Evolutionary conservation across 495 filamentous ascomycete genomes (phyloP), one percentile per base, ranked within the genome.

Genomic region (Amphirosellinia nigrospora): DNA sequence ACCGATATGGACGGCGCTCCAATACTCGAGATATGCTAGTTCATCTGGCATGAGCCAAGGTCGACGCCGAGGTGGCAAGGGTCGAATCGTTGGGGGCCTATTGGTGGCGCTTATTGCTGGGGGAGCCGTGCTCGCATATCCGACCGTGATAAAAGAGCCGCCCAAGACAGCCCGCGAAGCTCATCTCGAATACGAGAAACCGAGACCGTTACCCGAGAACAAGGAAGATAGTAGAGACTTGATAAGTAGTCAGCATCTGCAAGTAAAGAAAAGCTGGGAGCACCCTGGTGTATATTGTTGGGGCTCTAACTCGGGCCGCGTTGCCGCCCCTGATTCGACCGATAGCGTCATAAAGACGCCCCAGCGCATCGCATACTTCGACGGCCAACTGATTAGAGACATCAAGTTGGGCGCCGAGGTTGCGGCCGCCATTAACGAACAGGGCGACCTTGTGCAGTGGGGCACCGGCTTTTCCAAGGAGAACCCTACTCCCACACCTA

Each of bases 371-470:
- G 70, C 86, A 6, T 97, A 90, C 77, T 99, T 99, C 75, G 89
- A 98, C 71, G 91, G 89, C n/a, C 86, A 89, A 76, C 80, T 98
- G 32, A 82, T 99, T 52, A 86, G 95, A 48, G 96, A 98, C 76
- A 82, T 99, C 41, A 97, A 97, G 80, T 82, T 98, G 39, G 92
- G 91, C 70, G 85, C 89, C 68, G 88, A 90, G 53, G 92, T 94
- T 72, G 96, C 93, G n/a, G 96, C 89, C 16, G 96, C 96, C 4
- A 90, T 98, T 52, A 90, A 88, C 30, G 94, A 97, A 76, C 91
- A 90, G 52, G 96, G 96, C 4, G 92, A 98, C 77, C 81, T 99
- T 16, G 83, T 98, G 19, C 94, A 97, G 79, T 99, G 96, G 96
- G 96, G 96, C 4, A 85, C 82, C 30, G 93, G 85, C 23, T 98